Evolutionary conservation across 345 rosid genomes (phyloP), one percentile per base, ranked within the genome.

Genomic region (Syzygium grande): DNA sequence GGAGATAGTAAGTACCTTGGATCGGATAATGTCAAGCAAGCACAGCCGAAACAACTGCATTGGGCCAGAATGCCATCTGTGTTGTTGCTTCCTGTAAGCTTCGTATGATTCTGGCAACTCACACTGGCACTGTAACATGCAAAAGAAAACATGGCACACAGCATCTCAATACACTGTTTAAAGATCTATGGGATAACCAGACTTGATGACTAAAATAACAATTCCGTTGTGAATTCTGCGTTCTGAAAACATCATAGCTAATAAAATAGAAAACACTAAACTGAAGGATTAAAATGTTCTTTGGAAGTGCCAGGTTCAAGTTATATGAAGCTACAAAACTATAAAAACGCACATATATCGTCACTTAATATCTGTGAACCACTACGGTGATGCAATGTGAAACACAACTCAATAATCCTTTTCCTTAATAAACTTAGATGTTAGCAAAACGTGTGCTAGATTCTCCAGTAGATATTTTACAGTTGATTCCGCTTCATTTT

Each of bases 51-150:
- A 93, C 89, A 93, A 87, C 87, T 93, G 94, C 94, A 93, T 93
- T 25, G 94, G 94, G 58, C 94, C 94, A 54, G 94, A 93, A 88
- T 93, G 94, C 94, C 94, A 93, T 86, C 94, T 88, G 86, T 93
- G 94, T 61, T 93, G 94, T 51, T 93, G 94, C 88, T 93, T 93
- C 89, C 94, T 90, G 84, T 93, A 93, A 43, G 94, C 94, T 86
- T 93, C 94, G 7, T 93, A 93, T 30, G 94, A 93, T 88, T 93
- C 94, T 10, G 94, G 94, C 84, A 93, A 90, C 87, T 93, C 94
- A 84, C 94, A 93, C 87, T 93, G 94, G 87, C 94, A 93, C 94
- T 93, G 92, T 38, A 58, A 49, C 77, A 23, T 78, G 49, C 27
- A 79, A 83, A 25, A 52, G 84, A 30, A 73, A 53, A 68, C 59